Conservation (phyloP, 1,139 yeast genomes). For the Waltiozyma sp. region DNA sequence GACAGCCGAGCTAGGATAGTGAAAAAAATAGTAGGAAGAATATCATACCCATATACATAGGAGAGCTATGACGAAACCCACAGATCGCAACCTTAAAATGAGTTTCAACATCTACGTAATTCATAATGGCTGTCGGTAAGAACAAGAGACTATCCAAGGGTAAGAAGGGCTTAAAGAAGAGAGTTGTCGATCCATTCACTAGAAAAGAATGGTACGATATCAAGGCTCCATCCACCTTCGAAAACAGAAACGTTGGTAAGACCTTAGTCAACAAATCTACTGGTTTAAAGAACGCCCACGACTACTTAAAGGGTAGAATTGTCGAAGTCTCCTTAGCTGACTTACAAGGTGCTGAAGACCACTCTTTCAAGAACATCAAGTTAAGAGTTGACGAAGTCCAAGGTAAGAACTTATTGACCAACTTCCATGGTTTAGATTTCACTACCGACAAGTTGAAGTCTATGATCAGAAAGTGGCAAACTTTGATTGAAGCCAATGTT, state of each 20-base stretch:
- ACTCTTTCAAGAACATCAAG: constrained; percentile 81
- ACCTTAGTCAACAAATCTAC: constrained; percentile 88
- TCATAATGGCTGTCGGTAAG: constrained; percentile 82
- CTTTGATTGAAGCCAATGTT: constrained; percentile 83
- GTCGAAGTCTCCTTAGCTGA: constrained; percentile 83
- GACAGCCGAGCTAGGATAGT: not conserved
- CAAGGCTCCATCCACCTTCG: constrained; percentile 92
- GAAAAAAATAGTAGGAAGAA: not conserved
- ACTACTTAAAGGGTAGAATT: constrained; percentile 85
- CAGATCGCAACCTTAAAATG: not conserved
- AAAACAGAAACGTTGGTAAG: constrained; percentile 90
- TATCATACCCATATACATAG: not conserved
- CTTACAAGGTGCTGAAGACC: constrained; percentile 88
- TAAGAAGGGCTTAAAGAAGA: constrained; percentile 92
- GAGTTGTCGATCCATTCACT: constrained; percentile 90
- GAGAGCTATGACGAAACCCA: not conserved
- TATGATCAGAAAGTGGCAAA: constrained; percentile 89
- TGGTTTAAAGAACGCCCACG: constrained; percentile 89
- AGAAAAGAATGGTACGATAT: constrained; percentile 92
- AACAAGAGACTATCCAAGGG: constrained; percentile 93
- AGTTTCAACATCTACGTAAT: not conserved
- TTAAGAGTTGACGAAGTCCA: constrained; percentile 90
- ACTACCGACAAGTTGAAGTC: constrained; percentile 86
- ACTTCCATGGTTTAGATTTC: constrained; percentile 93
- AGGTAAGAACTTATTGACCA: constrained; percentile 85